Percentiles rank a stretch among this genome's conserved stretches.
These are phyloP conservation scores for Populus pruinosa DNA, from an alignment of 345 rosid species.

Conservation along the genomic window DNA sequence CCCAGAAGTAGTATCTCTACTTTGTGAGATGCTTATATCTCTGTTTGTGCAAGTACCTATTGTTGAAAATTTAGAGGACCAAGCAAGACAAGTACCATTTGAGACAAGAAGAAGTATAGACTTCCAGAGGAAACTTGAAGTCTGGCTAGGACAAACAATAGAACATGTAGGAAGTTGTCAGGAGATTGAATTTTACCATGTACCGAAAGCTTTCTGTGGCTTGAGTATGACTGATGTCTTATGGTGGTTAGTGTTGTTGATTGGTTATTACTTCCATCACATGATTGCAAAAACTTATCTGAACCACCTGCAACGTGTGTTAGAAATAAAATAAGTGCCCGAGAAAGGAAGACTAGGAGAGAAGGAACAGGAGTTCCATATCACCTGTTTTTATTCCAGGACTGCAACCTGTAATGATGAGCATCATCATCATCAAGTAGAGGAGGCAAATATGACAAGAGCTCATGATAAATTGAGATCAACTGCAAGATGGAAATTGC, in stretches of 20 bases:
- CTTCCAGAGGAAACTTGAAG: not conserved
- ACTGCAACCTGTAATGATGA: conserved; percentile 17
- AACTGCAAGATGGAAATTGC: not conserved
- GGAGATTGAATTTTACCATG: conserved; percentile 27
- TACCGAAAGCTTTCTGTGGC: conserved; percentile 32
- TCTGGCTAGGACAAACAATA: no score
- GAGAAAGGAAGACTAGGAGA: not conserved
- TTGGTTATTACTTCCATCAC: conserved; percentile 8
- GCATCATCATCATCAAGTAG: conserved; percentile 17
- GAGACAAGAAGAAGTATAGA: not conserved
- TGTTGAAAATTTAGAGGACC: not conserved
- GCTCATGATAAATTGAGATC: conserved; percentile 19
- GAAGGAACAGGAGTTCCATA: not conserved
- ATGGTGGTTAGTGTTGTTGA: not conserved
- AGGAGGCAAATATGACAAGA: conserved; percentile 19
- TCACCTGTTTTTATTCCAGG: conserved; percentile 18
- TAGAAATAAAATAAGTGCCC: not conserved
- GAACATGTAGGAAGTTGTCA: not conserved
- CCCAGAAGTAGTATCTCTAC: conserved; percentile 42
- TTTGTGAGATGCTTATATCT: conserved; percentile 54
- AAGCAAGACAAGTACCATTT: not conserved
- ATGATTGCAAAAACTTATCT: conserved; percentile 5
- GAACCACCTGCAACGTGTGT: conserved; percentile 16
- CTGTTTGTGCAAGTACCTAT: conserved; percentile 39
- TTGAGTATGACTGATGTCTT: conserved; percentile 1